Conservation (phyloP, 176 grass and related monocot genomes). For the Zea luxurians region DNA sequence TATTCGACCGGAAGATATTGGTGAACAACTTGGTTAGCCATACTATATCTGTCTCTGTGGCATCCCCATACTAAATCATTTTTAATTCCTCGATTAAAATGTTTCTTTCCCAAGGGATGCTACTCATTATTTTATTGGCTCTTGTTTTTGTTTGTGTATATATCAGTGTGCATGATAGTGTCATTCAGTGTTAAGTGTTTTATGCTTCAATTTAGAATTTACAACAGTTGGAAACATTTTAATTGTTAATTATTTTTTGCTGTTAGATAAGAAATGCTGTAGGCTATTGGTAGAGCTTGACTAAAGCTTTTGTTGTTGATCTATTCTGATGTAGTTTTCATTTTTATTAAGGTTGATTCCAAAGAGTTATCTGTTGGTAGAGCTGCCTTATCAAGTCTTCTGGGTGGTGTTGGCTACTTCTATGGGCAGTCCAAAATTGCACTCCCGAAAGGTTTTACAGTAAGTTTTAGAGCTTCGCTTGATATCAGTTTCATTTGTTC, state of each 20-base stretch:
- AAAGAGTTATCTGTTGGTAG: constrained; percentile 65
- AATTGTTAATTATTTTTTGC: constrained; percentile 15
- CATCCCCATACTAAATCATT: not conserved
- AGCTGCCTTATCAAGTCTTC: constrained; percentile 82
- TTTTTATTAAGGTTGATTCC: constrained; percentile 57
- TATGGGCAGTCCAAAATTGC: constrained; percentile 94
- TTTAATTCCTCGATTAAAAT: constrained; percentile 7
- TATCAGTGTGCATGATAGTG: constrained; percentile 2
- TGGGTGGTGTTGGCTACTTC: constrained; percentile 94
- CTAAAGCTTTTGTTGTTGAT: constrained; percentile 5
- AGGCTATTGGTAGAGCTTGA: constrained; percentile 18
- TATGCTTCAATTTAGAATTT: constrained; percentile 20
- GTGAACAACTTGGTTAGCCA: too few species aligned
- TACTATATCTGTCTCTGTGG: too few species aligned
- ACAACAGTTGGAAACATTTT: not conserved
- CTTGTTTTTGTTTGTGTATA: not conserved
- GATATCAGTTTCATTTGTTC: constrained; percentile 26
- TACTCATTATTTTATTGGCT: not conserved
- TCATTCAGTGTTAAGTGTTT: constrained; percentile 16
- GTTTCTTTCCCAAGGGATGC: constrained; percentile 3
- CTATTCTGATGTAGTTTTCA: constrained; percentile 23
- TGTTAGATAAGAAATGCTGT: constrained; percentile 28
- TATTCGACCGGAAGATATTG: too few species aligned
- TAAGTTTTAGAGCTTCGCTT: constrained; percentile 62
- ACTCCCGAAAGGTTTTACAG: constrained; percentile 77